phyloP scores from a whole-genome alignment of 495 filamentous ascomycete species.

The Pyrenopolyporus hunteri region DNA sequence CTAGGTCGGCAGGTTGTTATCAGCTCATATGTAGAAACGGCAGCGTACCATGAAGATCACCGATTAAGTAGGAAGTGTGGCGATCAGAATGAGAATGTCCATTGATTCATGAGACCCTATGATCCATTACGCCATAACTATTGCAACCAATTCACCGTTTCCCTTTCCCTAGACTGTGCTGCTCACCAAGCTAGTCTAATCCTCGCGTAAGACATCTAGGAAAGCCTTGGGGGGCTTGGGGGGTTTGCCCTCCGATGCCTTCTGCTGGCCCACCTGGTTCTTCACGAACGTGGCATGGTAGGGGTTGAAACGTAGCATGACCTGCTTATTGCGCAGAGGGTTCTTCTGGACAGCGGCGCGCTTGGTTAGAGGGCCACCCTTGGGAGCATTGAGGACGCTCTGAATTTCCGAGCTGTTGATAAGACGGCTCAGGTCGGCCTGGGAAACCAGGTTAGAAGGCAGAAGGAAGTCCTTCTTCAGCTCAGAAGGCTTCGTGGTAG shows the following conservation, averaged over 20 bases:
- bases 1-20: too few relatives aligned
- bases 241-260: slow-evolving; percentile 49
- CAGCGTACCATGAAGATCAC: too few relatives aligned
- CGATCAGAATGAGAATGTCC: slow-evolving; percentile 43
- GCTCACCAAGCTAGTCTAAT: slow-evolving; percentile 50
- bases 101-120: slow-evolving; percentile 46
- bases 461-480: slow-evolving; percentile 99
- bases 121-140: slow-evolving; percentile 44
- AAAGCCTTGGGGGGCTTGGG: slow-evolving; percentile 44
- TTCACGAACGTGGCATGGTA: slow-evolving; percentile 88
- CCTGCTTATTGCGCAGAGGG: slow-evolving; percentile 96
- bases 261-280: slow-evolving; percentile 58
- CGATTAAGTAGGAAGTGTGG: slow-evolving; percentile 20
- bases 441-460: slow-evolving; percentile 82
- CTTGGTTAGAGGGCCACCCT: slow-evolving; percentile 90
- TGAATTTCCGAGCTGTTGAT: slow-evolving; percentile 99
- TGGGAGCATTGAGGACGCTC: slow-evolving; percentile 84
- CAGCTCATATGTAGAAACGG: too few relatives aligned
- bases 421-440: slow-evolving; percentile 91
- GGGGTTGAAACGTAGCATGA: slow-evolving; percentile 95
- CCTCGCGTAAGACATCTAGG: slow-evolving; percentile 49
- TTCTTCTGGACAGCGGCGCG: slow-evolving; percentile 94
- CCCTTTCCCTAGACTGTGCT: slow-evolving; percentile 35
- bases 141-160: slow-evolving; percentile 38
- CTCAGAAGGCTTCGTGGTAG: slow-evolving; percentile 78